Evolutionary conservation across 2,329 filamentous ascomycete species (phyloP).

Genomic region (Claviceps arundinis): DNA sequence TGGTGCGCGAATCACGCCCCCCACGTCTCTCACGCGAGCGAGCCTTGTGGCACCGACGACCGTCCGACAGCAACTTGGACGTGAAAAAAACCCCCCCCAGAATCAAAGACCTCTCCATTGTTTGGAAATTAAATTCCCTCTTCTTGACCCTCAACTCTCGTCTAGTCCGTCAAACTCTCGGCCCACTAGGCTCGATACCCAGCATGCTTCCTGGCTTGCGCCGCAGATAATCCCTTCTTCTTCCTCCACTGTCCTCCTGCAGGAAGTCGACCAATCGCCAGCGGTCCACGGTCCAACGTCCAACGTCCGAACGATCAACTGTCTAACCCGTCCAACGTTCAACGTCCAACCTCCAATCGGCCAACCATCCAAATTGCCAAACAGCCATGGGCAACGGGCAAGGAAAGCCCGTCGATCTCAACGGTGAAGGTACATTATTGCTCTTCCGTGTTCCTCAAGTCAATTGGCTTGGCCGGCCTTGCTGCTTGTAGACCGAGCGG

Average conservation of each 20-base stretch:
- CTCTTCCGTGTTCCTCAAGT: conserved; percentile 4
- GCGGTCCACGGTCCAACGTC: too few relatives aligned
- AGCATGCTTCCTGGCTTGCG: conserved; percentile 14
- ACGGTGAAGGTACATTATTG: conserved; percentile 63
- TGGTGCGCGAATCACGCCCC: conserved; percentile 4
- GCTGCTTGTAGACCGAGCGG: neutral
- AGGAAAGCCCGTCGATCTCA: conserved; percentile 83
- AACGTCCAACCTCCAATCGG: too few relatives aligned
- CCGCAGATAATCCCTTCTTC: conserved; percentile 11
- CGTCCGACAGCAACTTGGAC: neutral
- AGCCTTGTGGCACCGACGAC: neutral
- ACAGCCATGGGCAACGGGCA: conserved; percentile 89
- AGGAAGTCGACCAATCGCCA: neutral
- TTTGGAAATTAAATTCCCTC: neutral
- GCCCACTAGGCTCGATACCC: conserved; percentile 7
- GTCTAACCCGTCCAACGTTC: too few relatives aligned
- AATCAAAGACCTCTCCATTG: neutral
- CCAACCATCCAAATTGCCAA: neutral
- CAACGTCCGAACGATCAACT: too few relatives aligned
- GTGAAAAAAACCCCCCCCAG: neutral
- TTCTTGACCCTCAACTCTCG: neutral
- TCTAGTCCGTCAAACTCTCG: neutral
- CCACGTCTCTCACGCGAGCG: neutral
- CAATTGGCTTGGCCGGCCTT: neutral
- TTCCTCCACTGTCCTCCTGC: conserved; percentile 13